Percentiles rank a stretch among this genome's conserved stretches.
These are phyloP conservation scores for Suhomyces sp. DNA, from an alignment of 805 yeast species.

Conservation along the genomic window DNA sequence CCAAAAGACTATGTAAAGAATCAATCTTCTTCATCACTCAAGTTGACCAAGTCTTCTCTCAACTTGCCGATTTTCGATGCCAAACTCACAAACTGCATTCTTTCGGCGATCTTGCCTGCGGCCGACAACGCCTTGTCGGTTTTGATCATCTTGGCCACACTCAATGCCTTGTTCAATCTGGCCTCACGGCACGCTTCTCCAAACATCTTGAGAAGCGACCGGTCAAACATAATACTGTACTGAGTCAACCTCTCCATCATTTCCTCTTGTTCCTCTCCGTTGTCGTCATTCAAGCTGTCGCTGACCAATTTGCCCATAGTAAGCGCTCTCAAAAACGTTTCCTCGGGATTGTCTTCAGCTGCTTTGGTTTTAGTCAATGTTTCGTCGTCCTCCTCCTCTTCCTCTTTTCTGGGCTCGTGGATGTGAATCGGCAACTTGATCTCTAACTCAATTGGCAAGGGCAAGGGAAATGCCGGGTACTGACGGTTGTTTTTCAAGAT, in stretches of 20 bases:
- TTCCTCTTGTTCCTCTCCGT: constrained; percentile 33
- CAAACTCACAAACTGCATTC: constrained; percentile 42
- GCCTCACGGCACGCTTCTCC: constrained; percentile 70
- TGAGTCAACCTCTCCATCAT: constrained; percentile 48
- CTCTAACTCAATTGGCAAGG: constrained; percentile 77
- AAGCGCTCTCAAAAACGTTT: constrained; percentile 57
- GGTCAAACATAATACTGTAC: constrained; percentile 64
- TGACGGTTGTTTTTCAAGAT: constrained; percentile 60
- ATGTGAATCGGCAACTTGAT: constrained; percentile 59
- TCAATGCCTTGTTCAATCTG: constrained; percentile 62
- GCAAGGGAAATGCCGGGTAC: constrained; percentile 81
- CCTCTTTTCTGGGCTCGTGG: constrained; percentile 13
- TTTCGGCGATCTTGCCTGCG: constrained; percentile 78
- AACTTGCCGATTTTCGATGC: constrained; percentile 36
- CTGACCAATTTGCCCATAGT: constrained; percentile 59
- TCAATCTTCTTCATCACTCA: constrained; percentile 15
- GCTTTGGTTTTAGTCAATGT: constrained; percentile 16
- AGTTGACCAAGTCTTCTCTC: constrained; percentile 31
- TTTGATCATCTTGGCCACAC: constrained; percentile 64
- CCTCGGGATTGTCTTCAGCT: constrained; percentile 50
- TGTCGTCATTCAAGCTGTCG: constrained; percentile 42
- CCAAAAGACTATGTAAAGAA: background rate
- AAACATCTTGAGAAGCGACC: constrained; percentile 71
- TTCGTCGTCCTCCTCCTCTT: constrained; percentile 25
- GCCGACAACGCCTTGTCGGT: constrained; percentile 80